Conservation (phyloP, 2,329 filamentous ascomycete species). For the Alternaria gansuensis region DNA sequence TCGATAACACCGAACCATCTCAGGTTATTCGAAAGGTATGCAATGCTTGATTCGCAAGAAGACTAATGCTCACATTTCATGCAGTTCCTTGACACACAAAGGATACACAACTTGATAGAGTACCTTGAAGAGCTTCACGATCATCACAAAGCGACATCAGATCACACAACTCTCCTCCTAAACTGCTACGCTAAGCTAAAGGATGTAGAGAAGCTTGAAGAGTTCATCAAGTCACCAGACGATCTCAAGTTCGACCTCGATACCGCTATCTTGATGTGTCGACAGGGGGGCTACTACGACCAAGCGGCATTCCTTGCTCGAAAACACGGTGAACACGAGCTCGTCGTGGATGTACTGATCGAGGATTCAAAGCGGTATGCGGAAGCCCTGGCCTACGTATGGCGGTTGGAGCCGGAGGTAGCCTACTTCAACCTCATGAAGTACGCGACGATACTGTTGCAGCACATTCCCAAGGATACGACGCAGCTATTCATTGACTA, state of each 20-base stretch:
- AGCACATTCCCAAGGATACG: constrained; percentile 82
- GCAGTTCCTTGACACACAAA: constrained; percentile 92
- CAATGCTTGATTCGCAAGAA: neutral
- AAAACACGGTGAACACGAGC: constrained; percentile 90
- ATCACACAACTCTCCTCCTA: constrained; percentile 91
- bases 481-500: constrained; percentile 93
- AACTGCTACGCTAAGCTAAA: constrained; percentile 99
- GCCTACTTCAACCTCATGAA: constrained; percentile 92
- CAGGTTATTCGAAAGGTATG: constrained; percentile 89
- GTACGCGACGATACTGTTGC: constrained; percentile 88
- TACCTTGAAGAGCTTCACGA: constrained; percentile 97
- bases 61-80: constrained; percentile 19
- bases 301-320: constrained; percentile 95
- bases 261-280: constrained; percentile 96
- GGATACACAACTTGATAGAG: constrained; percentile 96
- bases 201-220: constrained; percentile 93
- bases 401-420: constrained; percentile 79
- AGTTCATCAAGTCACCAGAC: constrained; percentile 94
- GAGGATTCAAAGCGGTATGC: constrained; percentile 92
- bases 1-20: constrained; percentile 94
- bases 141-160: constrained; percentile 88
- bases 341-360: constrained; percentile 94
- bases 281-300: constrained; percentile 95
- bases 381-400: constrained; percentile 90
- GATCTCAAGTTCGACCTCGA: constrained; percentile 97